Percentiles rank a stretch among this genome's conserved stretches.
phyloP scores from a whole-genome alignment of 129 eudicot genomes.

The Pseudognaphalium luteoalbum region DNA sequence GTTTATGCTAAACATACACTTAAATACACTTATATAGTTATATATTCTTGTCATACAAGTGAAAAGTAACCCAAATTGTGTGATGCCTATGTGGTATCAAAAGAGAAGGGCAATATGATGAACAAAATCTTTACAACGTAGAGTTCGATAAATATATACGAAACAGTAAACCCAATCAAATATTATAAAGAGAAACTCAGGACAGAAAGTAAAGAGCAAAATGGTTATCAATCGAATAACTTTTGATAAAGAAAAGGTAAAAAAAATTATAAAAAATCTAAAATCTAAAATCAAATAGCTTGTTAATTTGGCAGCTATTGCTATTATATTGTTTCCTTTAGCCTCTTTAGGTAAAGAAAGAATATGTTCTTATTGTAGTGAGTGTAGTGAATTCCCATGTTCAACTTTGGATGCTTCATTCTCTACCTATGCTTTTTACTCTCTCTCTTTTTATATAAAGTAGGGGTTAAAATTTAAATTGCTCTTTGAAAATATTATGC shows the following conservation, averaged over 20 bases:
- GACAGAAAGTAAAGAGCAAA: conserved; percentile 14
- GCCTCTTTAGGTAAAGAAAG: conserved; percentile 34
- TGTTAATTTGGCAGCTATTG: conserved; percentile 27
- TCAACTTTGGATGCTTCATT: conserved; percentile 38
- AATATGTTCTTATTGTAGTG: conserved; percentile 40
- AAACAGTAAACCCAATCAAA: neutral
- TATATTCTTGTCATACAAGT: neutral
- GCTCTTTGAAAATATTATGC: neutral
- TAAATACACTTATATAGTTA: no score
- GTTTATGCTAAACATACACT: no score
- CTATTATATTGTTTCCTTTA: conserved; percentile 17
- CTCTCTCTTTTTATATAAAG: conserved; percentile 10
- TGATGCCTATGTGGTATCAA: no score
- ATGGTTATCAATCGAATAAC: conserved; percentile 30
- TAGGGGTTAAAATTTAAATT: neutral
- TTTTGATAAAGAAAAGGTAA: conserved; percentile 26
- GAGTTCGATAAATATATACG: no score
- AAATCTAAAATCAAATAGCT: conserved; percentile 7
- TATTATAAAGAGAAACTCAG: neutral
- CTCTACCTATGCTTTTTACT: conserved; percentile 27
- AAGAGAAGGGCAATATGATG: conserved; percentile 9
- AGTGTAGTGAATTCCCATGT: conserved; percentile 19
- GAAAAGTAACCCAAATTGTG: no score
- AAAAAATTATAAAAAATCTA: neutral
- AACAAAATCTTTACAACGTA: neutral